phyloP scores from a whole-genome alignment of 495 filamentous ascomycete species.

The Daldinia childiae region DNA sequence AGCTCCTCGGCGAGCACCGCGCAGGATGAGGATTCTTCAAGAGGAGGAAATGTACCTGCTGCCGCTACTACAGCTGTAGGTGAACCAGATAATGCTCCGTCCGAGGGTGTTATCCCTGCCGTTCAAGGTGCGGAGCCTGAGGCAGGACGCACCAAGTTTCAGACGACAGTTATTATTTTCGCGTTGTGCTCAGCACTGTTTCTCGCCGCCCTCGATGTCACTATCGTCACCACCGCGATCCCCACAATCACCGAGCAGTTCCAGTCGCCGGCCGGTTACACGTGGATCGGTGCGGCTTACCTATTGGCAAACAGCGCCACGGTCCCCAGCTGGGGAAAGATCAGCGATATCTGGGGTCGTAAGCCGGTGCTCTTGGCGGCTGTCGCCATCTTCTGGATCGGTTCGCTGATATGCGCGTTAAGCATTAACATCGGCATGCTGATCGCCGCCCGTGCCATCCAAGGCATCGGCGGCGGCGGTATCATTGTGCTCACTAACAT shows the following conservation, averaged over 20 bases:
- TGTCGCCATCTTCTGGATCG: conserved; percentile 76
- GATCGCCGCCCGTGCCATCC: conserved; percentile 76
- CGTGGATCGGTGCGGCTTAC: conserved; percentile 76
- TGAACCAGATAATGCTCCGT: neutral
- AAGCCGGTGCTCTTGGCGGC: conserved; percentile 79
- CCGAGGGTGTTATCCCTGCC: conserved; percentile 10
- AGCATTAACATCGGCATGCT: conserved; percentile 75
- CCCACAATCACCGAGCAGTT: conserved; percentile 69
- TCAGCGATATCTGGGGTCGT: conserved; percentile 84
- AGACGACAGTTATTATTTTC: conserved; percentile 52
- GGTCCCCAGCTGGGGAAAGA: conserved; percentile 79
- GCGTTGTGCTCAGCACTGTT: conserved; percentile 62
- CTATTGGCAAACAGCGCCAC: conserved; percentile 73
- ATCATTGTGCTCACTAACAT: conserved; percentile 83
- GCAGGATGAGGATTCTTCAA: conserved; percentile 12
- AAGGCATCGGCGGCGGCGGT: conserved; percentile 82
- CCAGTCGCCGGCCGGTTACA: conserved; percentile 71
- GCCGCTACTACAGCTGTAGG: neutral
- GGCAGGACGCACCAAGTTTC: conserved; percentile 45
- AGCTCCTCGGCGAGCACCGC: conserved; percentile 34
- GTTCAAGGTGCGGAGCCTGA: conserved; percentile 40
- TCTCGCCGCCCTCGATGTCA: conserved; percentile 63
- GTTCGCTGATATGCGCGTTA: conserved; percentile 75
- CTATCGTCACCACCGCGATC: conserved; percentile 60
- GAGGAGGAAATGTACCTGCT: conserved; percentile 2